These are phyloP conservation scores for Chara braunii DNA, from an alignment of 139 green algal species.

Conservation along the genomic window DNA sequence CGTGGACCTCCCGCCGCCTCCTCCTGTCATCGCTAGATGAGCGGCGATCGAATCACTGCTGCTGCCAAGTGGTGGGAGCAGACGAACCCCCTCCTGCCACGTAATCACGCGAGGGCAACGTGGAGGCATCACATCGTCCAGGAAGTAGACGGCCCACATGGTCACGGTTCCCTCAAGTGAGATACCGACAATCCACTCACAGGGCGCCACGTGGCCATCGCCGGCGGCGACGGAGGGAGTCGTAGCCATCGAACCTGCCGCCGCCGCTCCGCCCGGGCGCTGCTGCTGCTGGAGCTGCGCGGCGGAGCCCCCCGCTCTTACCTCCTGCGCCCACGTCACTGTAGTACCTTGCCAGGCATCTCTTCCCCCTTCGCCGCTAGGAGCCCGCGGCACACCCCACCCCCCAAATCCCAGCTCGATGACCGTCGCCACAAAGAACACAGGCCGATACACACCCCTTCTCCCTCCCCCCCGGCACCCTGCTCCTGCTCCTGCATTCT, in stretches of 20 bases:
- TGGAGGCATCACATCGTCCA: not conserved
- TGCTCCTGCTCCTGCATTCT: not conserved
- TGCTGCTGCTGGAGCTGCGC: too few relatives aligned
- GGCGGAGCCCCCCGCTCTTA: not conserved
- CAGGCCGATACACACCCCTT: not conserved
- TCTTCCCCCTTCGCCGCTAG: too few relatives aligned
- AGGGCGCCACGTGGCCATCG: slow-evolving; percentile 8
- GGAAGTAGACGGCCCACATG: slow-evolving; percentile 2
- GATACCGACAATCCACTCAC: slow-evolving; percentile 17
- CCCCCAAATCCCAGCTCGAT: not conserved
- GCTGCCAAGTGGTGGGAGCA: not conserved
- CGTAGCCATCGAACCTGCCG: too few relatives aligned
- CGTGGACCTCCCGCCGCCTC: too few relatives aligned
- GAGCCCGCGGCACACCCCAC: too few relatives aligned
- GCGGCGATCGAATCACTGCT: too few relatives aligned
- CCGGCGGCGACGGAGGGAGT: too few relatives aligned
- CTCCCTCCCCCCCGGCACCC: not conserved
- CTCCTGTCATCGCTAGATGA: too few relatives aligned
- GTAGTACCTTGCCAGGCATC: too few relatives aligned
- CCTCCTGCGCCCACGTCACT: slow-evolving; percentile 5
- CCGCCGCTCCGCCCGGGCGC: too few relatives aligned
- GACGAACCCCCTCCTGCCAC: not conserved
- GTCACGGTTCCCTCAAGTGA: not conserved
- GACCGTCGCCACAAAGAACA: not conserved
- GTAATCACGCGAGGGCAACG: not conserved